Conservation (phyloP, 306 rosid genomes). For the Psophocarpus tetragonolobus region DNA sequence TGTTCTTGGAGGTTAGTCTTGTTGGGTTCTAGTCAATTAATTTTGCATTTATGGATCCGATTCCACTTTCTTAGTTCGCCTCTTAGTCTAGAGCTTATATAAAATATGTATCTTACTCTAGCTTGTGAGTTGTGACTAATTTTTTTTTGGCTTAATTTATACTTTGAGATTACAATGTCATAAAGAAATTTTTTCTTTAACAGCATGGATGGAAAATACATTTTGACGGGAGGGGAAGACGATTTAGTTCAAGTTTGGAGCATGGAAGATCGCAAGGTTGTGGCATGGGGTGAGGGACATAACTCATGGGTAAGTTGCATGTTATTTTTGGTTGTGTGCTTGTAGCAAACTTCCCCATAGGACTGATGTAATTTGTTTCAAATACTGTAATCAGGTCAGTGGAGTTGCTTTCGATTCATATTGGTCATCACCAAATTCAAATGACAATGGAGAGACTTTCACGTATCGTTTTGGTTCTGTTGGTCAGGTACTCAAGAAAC, state of each 20-base stretch:
- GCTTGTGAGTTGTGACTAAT: background rate
- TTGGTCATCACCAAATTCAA: slow-evolving; percentile 91
- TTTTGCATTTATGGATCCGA: slow-evolving; percentile 28
- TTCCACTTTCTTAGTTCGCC: background rate
- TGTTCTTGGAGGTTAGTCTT: slow-evolving; percentile 90
- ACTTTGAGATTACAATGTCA: slow-evolving; percentile 12
- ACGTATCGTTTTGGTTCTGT: slow-evolving; percentile 96
- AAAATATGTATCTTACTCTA: slow-evolving; percentile 3
- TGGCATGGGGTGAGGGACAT: slow-evolving; percentile 99
- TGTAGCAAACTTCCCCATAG: slow-evolving; percentile 1
- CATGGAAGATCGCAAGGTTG: slow-evolving; percentile 96
- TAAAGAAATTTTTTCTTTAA: slow-evolving; percentile 15
- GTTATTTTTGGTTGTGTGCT: slow-evolving; percentile 5
- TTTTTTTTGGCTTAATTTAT: background rate
- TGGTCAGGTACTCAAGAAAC: slow-evolving; percentile 72
- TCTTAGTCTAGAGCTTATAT: slow-evolving; percentile 8
- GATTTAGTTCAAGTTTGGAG: slow-evolving; percentile 99
- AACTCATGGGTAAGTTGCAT: slow-evolving; percentile 84
- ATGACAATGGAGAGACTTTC: slow-evolving; percentile 67
- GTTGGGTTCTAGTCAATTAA: slow-evolving; percentile 27
- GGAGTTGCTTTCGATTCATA: slow-evolving; percentile 98
- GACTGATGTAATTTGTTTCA: slow-evolving; percentile 19
- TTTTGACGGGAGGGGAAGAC: slow-evolving; percentile 98
- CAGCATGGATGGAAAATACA: slow-evolving; percentile 93
- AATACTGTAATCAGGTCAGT: slow-evolving; percentile 73